Evolutionary conservation across 2,329 filamentous ascomycete genomes (phyloP).

Genomic region (Alternaria ventricosa): DNA sequence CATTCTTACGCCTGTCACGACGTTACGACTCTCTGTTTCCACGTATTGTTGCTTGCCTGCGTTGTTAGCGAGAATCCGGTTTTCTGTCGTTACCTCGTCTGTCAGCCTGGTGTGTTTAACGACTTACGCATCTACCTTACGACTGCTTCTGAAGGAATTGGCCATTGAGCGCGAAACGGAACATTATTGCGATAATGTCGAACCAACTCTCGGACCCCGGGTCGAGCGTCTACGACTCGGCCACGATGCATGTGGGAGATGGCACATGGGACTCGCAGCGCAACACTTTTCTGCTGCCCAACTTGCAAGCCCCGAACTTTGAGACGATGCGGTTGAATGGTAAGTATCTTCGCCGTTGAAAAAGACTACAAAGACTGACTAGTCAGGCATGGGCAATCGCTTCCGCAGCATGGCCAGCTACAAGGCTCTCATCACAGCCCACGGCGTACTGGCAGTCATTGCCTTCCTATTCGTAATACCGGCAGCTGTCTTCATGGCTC

Average conservation of each 20-base stretch:
- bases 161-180: background rate
- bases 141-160: background rate
- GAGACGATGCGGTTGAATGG: conserved; percentile 87
- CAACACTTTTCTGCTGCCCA: conserved; percentile 80
- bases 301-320: conserved; percentile 77
- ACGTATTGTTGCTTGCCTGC: conserved; percentile 15
- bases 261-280: conserved; percentile 82
- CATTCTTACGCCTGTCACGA: conserved; percentile 37
- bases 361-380: conserved; percentile 16
- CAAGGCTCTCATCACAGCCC: conserved; percentile 71
- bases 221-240: conserved; percentile 73
- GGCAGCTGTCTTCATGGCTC: conserved; percentile 72
- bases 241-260: conserved; percentile 79
- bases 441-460: conserved; percentile 74
- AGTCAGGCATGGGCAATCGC: conserved; percentile 80
- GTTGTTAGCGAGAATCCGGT: conserved; percentile 12
- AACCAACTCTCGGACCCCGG: conserved; percentile 69
- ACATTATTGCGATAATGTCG: conserved; percentile 31
- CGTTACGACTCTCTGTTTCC: conserved; percentile 34
- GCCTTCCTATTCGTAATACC: conserved; percentile 79
- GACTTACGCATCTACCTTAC: conserved; percentile 15
- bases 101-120: conserved; percentile 6
- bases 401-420: conserved; percentile 75
- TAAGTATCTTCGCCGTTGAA: conserved; percentile 43
- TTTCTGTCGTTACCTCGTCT: conserved; percentile 13